phyloP scores from a whole-genome alignment of 371 early-diverging fungal genomes.

The Conidiobolus incongruus region DNA sequence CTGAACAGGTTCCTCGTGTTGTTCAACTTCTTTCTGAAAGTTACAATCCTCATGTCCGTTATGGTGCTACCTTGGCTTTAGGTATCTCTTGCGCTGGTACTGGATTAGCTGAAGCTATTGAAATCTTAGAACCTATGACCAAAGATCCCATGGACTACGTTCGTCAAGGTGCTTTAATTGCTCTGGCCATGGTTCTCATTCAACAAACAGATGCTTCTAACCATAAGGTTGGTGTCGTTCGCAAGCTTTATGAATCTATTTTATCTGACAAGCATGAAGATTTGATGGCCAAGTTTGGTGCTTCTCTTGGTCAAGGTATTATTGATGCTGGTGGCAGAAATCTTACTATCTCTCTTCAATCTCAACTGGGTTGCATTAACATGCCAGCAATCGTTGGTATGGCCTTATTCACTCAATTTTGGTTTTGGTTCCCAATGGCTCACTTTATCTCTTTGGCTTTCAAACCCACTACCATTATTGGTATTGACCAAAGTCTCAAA shows the following conservation, averaged over 20 bases:
- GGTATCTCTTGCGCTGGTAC: slow-evolving; percentile 97
- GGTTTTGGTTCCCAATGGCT: slow-evolving; percentile 99
- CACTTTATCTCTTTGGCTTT: slow-evolving; percentile 88
- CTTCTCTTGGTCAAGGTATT: slow-evolving; percentile 92
- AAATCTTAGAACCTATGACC: slow-evolving; percentile 92
- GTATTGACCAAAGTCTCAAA: slow-evolving; percentile 66
- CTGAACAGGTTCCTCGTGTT: slow-evolving; percentile 84
- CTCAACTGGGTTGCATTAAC: slow-evolving; percentile 70
- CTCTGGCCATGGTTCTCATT: slow-evolving; percentile 91
- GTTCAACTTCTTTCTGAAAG: slow-evolving; percentile 94
- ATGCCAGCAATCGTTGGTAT: slow-evolving; percentile 92
- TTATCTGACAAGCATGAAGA: slow-evolving; percentile 88
- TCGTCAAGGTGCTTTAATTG: slow-evolving; percentile 94
- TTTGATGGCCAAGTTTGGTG: slow-evolving; percentile 90
- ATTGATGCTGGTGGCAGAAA: slow-evolving; percentile 97
- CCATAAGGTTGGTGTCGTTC: slow-evolving; percentile 32
- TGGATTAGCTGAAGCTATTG: slow-evolving; percentile 75
- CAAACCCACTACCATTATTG: slow-evolving; percentile 87
- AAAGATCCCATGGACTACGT: slow-evolving; percentile 97
- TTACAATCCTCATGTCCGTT: slow-evolving; percentile 95
- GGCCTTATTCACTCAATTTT: slow-evolving; percentile 94
- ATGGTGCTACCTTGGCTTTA: slow-evolving; percentile 90
- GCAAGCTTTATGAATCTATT: slow-evolving; percentile 72
- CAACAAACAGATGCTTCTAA: slow-evolving; percentile 80
- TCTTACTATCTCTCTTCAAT: slow-evolving; percentile 77